Evolutionary conservation across 129 eudicot species (phyloP).

Genomic region (Pulicaria dysenterica): DNA sequence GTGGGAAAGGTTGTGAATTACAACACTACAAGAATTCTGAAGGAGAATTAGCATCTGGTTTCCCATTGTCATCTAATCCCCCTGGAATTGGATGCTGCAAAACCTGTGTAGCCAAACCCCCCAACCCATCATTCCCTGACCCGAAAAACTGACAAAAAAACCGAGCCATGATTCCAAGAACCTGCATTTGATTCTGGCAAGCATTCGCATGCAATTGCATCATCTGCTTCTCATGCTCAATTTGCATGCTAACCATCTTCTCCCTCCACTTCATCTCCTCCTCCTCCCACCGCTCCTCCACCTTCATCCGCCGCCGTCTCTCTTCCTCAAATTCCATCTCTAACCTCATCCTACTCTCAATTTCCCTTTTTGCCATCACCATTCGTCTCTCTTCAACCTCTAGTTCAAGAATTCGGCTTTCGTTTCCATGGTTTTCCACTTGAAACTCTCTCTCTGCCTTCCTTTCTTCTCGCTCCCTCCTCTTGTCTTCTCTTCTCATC

Average conservation of each 20-base stretch:
- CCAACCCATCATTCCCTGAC: constrained; percentile 74
- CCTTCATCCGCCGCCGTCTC: constrained; percentile 61
- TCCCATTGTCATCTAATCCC: constrained; percentile 64
- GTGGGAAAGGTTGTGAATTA: constrained; percentile 15
- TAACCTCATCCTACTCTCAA: constrained; percentile 49
- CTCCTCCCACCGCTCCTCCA: constrained; percentile 91
- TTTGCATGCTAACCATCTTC: constrained; percentile 71
- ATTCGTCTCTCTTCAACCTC: constrained; percentile 54
- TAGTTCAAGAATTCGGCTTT: constrained; percentile 44
- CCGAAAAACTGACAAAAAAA: constrained; percentile 80
- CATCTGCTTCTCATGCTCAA: constrained; percentile 91
- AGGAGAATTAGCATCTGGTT: constrained; percentile 70
- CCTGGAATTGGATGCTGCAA: constrained; percentile 72
- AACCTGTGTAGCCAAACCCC: constrained; percentile 60
- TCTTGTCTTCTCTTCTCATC: constrained; percentile 69
- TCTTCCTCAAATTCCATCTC: constrained; percentile 72
- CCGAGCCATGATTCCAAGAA: constrained; percentile 70
- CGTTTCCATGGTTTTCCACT: constrained; percentile 22
- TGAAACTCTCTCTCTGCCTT: constrained; percentile 37
- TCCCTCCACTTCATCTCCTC: constrained; percentile 94
- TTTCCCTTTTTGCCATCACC: constrained; percentile 55
- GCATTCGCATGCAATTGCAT: constrained; percentile 86
- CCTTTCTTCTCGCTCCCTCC: constrained; percentile 58
- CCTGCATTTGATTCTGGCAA: constrained; percentile 84
- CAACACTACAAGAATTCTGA: constrained; percentile 74